phyloP scores from a whole-genome alignment of 169 alveolate genomes.

The Eimeria sp. region DNA sequence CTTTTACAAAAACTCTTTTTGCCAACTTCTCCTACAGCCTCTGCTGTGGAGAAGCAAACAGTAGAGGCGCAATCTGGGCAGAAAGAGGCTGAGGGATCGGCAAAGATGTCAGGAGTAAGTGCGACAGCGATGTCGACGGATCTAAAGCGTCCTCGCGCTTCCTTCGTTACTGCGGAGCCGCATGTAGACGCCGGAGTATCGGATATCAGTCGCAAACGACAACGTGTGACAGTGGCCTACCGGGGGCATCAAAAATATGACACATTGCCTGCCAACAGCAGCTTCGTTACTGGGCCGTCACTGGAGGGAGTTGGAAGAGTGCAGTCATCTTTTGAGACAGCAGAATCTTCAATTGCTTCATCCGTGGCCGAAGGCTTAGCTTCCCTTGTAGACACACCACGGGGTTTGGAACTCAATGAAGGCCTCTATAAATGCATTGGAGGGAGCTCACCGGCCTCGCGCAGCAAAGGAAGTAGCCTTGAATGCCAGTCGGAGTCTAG shows the following conservation, averaged over 20 bases:
- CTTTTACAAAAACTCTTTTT: background rate
- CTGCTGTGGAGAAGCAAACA: background rate
- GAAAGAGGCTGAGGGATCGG: background rate
- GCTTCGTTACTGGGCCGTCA: background rate
- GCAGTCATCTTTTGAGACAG: slow-evolving; percentile 33
- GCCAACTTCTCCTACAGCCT: background rate
- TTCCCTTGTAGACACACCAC: background rate
- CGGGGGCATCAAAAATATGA: background rate
- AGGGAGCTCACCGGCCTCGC: slow-evolving; percentile 26
- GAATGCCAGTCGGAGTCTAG: background rate
- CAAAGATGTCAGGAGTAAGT: background rate
- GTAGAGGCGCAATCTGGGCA: background rate
- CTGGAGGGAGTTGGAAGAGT: background rate
- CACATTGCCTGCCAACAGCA: background rate
- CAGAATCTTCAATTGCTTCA: background rate
- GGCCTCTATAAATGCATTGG: background rate
- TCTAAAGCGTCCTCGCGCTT: background rate
- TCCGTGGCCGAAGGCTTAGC: background rate
- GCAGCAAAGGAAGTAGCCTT: background rate
- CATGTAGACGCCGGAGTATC: background rate
- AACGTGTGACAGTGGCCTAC: background rate
- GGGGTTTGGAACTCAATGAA: background rate
- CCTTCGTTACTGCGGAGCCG: background rate
- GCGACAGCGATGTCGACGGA: background rate
- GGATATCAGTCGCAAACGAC: background rate